These are phyloP conservation scores for Heliosperma pusillum DNA, from an alignment of 148 eudicot genomes.

Conservation along the genomic window DNA sequence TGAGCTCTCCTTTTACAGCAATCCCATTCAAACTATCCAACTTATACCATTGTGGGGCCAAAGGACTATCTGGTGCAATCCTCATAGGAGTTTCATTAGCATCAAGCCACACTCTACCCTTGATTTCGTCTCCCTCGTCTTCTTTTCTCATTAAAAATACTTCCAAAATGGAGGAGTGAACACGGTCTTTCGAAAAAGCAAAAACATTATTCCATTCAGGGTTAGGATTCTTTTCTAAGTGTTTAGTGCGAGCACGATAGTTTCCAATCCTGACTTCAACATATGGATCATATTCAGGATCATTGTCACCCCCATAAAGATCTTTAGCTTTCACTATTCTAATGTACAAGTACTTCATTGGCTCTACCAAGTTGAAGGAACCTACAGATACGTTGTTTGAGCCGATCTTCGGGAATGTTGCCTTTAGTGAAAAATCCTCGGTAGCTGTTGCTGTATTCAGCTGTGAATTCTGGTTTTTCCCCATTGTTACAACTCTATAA, in stretches of 20 bases:
- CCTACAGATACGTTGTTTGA: constrained; percentile 32
- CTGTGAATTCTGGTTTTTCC: background rate
- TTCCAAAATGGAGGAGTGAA: constrained; percentile 26
- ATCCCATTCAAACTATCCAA: constrained; percentile 21
- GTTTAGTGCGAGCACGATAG: constrained; percentile 30
- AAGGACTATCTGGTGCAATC: constrained; percentile 40
- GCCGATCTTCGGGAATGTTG: constrained; percentile 51
- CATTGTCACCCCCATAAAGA: constrained; percentile 25
- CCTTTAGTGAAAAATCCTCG: constrained; percentile 48
- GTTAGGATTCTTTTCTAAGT: constrained; percentile 21
- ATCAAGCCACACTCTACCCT: constrained; percentile 28
- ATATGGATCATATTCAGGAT: constrained; percentile 32
- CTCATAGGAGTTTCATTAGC: constrained; percentile 31
- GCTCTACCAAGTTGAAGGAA: constrained; percentile 59
- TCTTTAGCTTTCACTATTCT: constrained; percentile 53
- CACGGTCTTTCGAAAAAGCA: constrained; percentile 35
- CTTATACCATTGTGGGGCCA: constrained; percentile 44
- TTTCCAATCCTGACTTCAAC: constrained; percentile 60
- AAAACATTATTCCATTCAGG: constrained; percentile 40
- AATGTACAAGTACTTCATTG: constrained; percentile 59
- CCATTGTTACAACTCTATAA: background rate
- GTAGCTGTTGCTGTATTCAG: background rate
- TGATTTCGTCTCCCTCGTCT: constrained; percentile 18
- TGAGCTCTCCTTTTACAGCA: constrained; percentile 23
- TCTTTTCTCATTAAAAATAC: constrained; percentile 20